Evolutionary conservation across 2,329 filamentous ascomycete species (phyloP), one percentile per base, ranked within the genome.

Genomic region (Lachnellula arida): DNA sequence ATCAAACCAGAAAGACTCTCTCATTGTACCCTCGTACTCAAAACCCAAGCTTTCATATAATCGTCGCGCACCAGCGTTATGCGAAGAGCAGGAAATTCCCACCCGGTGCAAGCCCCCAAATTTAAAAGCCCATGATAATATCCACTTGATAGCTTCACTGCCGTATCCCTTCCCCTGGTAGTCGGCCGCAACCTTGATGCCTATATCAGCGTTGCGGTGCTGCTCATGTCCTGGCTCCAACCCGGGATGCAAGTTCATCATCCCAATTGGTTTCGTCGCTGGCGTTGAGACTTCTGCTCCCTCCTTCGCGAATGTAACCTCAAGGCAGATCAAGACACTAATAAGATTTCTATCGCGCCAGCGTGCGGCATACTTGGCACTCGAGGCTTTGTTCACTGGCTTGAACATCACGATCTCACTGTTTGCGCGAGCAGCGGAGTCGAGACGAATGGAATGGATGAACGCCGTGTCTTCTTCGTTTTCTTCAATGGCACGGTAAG

Each of bases 181-280:
- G 5, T 48, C 52, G 25, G 55, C 56, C 5, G 60, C 43, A 11
- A 75, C 57, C 57, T 69, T 63, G 49, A 75, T 68, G 37, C 68
- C 65, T 49, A 74, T 62, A 42, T 73, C 69, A 12, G 72, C 71
- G 58, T 66, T 67, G 14, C 77, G 71, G 58, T 80, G 75, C 55
- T 78, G 76, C 4, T 66, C 67, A 8, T 50, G 56, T 8, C 56
- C 52, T 23, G 63, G 56, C n/a, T 65, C 56, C 6, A 61, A 56
- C 6, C 59, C 51, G 28, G 63, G 60, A 32, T 32, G 9, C 3
- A 74, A 65, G 28, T 56, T 62, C 19, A 75, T 55, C 23, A 67
- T 63, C 9, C 73, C 73, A 22, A 74, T 66, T 5, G 71, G 71
- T 14, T 53, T 61, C 9, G 63, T 60, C 46, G n/a, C 46, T 62